A percentile compares a stretch with the other conserved stretches of the same genome.
phyloP scores from a whole-genome alignment of 768 basidiomycete species.

The Podaxis carcinomalis region DNA sequence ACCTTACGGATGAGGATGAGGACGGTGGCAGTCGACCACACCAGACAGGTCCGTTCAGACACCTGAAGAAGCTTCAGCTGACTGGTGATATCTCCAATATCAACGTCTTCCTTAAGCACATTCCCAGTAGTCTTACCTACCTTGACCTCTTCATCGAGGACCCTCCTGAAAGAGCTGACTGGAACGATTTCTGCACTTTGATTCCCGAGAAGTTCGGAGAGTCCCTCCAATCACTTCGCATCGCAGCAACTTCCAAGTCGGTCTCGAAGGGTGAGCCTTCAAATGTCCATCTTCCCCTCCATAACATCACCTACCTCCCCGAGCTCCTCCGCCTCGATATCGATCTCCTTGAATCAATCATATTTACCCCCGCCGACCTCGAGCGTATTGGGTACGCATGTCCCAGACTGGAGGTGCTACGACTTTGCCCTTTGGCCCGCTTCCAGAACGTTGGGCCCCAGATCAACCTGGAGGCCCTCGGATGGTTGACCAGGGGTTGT shows the following conservation, averaged over 20 bases:
- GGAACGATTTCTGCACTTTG: constrained; percentile 65
- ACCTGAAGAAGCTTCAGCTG: constrained; percentile 57
- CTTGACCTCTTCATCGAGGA: constrained; percentile 79
- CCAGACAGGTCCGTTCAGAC: constrained; percentile 47
- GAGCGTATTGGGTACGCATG: constrained; percentile 53
- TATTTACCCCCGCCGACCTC: constrained; percentile 62
- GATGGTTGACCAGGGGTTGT: constrained; percentile 55
- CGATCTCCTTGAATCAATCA: constrained; percentile 73
- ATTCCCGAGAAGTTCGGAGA: constrained; percentile 60
- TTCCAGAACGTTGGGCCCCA: constrained; percentile 52
- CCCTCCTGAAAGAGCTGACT: constrained; percentile 69
- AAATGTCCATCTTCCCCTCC: constrained; percentile 56
- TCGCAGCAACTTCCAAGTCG: constrained; percentile 64
- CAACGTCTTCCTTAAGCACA: constrained; percentile 65
- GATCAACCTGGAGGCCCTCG: constrained; percentile 61
- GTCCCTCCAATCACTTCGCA: constrained; percentile 55
- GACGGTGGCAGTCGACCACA: constrained; percentile 10
- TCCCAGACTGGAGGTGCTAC: constrained; percentile 65
- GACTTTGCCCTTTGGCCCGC: constrained; percentile 63
- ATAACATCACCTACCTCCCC: constrained; percentile 50
- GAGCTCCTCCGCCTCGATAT: constrained; percentile 61
- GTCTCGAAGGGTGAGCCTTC: constrained; percentile 63
- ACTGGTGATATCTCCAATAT: constrained; percentile 70
- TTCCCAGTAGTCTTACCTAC: constrained; percentile 59
- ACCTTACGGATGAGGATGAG: constrained; percentile 56